Evolutionary conservation across 2,329 filamentous ascomycete genomes (phyloP).

Genomic region (Ophioceras dolichostomum): DNA sequence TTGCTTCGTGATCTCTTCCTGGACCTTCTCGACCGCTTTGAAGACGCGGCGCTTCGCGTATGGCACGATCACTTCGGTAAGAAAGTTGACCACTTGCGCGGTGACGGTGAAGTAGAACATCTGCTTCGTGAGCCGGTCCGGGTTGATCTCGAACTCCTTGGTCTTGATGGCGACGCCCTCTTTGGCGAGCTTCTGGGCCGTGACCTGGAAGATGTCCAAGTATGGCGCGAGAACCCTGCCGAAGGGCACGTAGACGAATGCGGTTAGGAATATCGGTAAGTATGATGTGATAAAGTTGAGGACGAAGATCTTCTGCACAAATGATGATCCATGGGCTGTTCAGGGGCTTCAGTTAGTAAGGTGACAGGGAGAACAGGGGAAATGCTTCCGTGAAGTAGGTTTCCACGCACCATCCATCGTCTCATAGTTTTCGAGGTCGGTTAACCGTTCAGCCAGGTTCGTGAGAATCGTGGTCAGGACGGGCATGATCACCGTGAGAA

Average conservation of each 20-base stretch:
- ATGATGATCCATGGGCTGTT: constrained; percentile 62
- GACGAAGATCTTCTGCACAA: constrained; percentile 88
- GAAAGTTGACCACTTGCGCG: constrained; percentile 80
- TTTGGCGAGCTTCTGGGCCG: constrained; percentile 63
- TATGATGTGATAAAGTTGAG: constrained; percentile 76
- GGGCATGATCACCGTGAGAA: constrained; percentile 73
- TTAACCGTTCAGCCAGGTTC: constrained; percentile 62
- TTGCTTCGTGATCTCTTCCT: constrained; percentile 44
- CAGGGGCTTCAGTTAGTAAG: constrained; percentile 4
- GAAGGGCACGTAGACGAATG: constrained; percentile 76
- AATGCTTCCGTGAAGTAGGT: neutral
- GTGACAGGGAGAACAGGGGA: too few relatives aligned
- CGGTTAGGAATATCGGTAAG: constrained; percentile 61
- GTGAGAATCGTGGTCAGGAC: constrained; percentile 67
- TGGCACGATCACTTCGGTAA: constrained; percentile 73
- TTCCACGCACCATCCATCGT: constrained; percentile 52
- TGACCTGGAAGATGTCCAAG: constrained; percentile 67
- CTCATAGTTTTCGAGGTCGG: constrained; percentile 82
- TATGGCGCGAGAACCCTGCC: constrained; percentile 74
- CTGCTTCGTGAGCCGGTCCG: constrained; percentile 71
- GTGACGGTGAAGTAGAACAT: constrained; percentile 96
- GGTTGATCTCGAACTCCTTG: constrained; percentile 67
- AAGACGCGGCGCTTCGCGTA: constrained; percentile 70
- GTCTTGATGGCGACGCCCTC: constrained; percentile 54
- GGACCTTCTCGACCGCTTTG: constrained; percentile 66